These are phyloP conservation scores for Calocera cornea DNA, from an alignment of 768 basidiomycete genomes.

Conservation along the genomic window DNA sequence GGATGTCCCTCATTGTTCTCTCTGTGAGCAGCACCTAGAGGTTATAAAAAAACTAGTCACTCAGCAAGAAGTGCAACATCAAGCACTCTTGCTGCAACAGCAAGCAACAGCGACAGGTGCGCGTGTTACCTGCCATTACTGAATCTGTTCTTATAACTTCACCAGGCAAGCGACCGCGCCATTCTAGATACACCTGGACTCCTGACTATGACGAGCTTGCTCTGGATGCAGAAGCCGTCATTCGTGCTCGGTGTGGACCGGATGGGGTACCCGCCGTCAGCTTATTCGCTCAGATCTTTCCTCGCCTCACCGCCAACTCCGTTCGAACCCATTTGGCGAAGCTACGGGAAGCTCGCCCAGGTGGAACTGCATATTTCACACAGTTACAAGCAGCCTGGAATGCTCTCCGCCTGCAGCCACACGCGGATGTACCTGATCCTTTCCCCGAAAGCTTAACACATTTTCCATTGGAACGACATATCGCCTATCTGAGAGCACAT, in stretches of 20 bases:
- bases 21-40: neutral
- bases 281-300: constrained; percentile 68
- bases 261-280: constrained; percentile 49
- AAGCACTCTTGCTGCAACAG: neutral
- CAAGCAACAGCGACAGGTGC: neutral
- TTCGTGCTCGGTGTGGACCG: constrained; percentile 58
- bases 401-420: constrained; percentile 57
- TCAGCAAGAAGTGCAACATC: neutral
- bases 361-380: constrained; percentile 60
- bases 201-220: constrained; percentile 78
- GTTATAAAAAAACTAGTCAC: neutral
- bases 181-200: constrained; percentile 66
- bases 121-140: neutral
- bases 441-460: constrained; percentile 51
- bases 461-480: constrained; percentile 68
- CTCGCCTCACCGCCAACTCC: constrained; percentile 55
- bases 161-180: constrained; percentile 23
- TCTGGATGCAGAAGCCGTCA: constrained; percentile 69
- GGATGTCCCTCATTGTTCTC: neutral
- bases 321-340: constrained; percentile 55
- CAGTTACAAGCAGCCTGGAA: constrained; percentile 74
- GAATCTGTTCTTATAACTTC: neutral
- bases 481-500: constrained; percentile 65
- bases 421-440: constrained; percentile 59
- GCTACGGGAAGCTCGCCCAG: constrained; percentile 41